Evolutionary conservation across 2,329 filamentous ascomycete genomes (phyloP).

Genomic region (Exophiala xenobiotica): DNA sequence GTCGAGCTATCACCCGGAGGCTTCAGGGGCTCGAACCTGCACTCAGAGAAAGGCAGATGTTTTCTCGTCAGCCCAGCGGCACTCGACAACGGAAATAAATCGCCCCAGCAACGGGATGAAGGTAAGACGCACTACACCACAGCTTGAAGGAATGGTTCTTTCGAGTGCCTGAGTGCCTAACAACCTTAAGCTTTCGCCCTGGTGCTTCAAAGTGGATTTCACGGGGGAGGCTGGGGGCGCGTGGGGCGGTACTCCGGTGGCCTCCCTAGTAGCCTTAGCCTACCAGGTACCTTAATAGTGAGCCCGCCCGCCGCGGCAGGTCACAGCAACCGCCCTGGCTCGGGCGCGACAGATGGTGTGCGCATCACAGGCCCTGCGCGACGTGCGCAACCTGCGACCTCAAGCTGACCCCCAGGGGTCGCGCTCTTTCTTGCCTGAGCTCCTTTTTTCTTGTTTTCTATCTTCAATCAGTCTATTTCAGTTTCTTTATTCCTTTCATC

Average conservation of each 20-base stretch:
- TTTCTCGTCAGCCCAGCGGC: too few relatives aligned
- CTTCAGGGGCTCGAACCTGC: too few relatives aligned
- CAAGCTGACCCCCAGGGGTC: constrained; percentile 9
- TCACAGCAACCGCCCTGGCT: not conserved
- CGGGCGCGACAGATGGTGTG: not conserved
- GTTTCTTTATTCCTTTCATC: not conserved
- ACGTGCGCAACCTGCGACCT: too few relatives aligned
- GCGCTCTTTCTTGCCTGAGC: not conserved
- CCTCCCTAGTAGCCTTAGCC: too few relatives aligned
- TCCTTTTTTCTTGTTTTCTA: constrained; percentile 6
- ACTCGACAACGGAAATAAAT: too few relatives aligned
- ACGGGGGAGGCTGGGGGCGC: not conserved
- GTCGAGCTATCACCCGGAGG: too few relatives aligned
- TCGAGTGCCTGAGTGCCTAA: too few relatives aligned
- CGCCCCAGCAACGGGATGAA: too few relatives aligned
- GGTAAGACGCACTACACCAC: too few relatives aligned
- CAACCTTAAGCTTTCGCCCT: not conserved
- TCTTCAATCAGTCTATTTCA: not conserved
- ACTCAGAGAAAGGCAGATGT: too few relatives aligned
- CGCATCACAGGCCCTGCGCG: not conserved
- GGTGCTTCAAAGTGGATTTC: not conserved
- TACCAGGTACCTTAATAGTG: too few relatives aligned
- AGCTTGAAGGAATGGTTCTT: not conserved
- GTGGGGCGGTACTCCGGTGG: not conserved
- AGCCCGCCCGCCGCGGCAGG: not conserved